Evolutionary conservation across 805 yeast genomes (phyloP).

Genomic region (Saccharomyces eubayanus): DNA sequence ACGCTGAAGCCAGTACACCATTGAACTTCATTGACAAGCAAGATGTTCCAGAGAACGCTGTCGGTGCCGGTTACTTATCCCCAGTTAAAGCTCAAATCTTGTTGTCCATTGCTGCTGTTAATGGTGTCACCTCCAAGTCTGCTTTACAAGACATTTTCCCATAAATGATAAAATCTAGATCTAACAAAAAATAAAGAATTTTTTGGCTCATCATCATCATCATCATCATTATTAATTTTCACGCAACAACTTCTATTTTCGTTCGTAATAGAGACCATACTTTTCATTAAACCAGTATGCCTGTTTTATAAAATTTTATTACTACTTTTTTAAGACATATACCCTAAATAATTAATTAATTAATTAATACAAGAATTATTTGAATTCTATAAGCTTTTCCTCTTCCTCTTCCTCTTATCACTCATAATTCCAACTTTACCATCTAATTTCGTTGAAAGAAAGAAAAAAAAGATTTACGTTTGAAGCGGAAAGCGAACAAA

Average conservation of each 20-base stretch:
- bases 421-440: no score
- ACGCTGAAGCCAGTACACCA: constrained; percentile 18
- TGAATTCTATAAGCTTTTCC: not conserved
- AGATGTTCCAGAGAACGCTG: constrained; percentile 22
- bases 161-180: not conserved
- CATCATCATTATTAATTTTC: not conserved
- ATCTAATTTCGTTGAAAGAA: no score
- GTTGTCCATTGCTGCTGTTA: constrained; percentile 24
- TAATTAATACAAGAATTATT: not conserved
- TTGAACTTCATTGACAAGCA: constrained; percentile 11
- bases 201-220: not conserved
- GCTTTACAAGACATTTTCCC: constrained; percentile 7
- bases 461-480: not conserved
- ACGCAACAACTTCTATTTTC: not conserved
- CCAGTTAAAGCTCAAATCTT: constrained; percentile 29
- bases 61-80: constrained; percentile 28
- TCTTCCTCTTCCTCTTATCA: not conserved
- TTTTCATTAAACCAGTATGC: not conserved
- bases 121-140: constrained; percentile 14
- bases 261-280: not conserved
- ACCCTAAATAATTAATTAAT: not conserved
- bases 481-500: not conserved
- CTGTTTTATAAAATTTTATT: not conserved
- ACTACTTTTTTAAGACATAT: not conserved
- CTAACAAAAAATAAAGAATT: not conserved